These are phyloP conservation scores for Byssoonygena ceratinophila DNA, from an alignment of 2,329 filamentous ascomycete genomes.

Conservation along the genomic window DNA sequence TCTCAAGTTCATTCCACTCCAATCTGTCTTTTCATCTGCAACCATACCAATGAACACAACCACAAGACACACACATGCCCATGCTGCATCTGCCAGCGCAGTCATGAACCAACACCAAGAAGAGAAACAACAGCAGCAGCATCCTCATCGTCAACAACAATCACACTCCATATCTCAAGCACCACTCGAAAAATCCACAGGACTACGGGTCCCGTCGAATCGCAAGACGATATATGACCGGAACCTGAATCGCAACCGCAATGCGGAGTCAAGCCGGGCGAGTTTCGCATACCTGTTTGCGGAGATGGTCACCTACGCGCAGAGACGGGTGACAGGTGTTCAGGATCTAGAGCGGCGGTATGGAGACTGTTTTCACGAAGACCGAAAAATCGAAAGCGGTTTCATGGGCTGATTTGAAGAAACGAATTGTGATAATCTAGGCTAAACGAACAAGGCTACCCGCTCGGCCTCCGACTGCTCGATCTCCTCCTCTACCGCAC, in stretches of 20 bases:
- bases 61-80: conserved; percentile 12
- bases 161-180: conserved; percentile 24
- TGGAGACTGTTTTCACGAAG: too few relatives aligned
- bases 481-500: conserved; percentile 85
- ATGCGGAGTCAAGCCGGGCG: conserved; percentile 78
- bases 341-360: conserved; percentile 87
- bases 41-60: conserved; percentile 4
- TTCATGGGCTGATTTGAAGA: neutral
- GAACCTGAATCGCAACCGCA: conserved; percentile 79
- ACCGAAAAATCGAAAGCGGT: too few relatives aligned
- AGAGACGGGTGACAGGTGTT: conserved; percentile 79
- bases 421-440: conserved; percentile 38
- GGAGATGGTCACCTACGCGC: conserved; percentile 94
- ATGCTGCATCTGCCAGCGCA: conserved; percentile 16
- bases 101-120: conserved; percentile 12
- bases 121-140: neutral
- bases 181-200: conserved; percentile 20
- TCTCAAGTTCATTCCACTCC: too few relatives aligned
- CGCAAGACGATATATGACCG: conserved; percentile 98
- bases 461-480: conserved; percentile 84
- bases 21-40: neutral
- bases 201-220: conserved; percentile 78
- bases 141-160: conserved; percentile 12
- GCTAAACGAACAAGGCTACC: conserved; percentile 82
- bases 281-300: conserved; percentile 94